Evolutionary conservation across 768 basidiomycete species (phyloP).

Genomic region (Psilocybe subaeruginosa): DNA sequence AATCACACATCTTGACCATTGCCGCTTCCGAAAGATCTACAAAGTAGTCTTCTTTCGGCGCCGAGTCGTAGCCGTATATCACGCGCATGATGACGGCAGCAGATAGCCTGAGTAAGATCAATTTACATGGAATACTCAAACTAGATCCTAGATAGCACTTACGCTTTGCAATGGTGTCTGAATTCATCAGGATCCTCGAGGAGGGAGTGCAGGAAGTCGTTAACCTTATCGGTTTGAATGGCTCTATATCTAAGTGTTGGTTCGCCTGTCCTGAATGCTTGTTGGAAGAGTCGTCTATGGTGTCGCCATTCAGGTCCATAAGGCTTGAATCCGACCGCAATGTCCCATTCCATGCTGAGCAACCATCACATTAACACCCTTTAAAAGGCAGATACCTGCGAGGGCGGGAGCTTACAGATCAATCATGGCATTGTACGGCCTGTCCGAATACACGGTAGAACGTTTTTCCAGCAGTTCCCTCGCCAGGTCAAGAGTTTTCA

Average conservation of each 20-base stretch:
- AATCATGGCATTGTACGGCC: constrained; percentile 20
- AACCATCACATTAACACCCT: neutral
- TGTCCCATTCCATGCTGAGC: constrained; percentile 14
- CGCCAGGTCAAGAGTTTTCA: constrained; percentile 22
- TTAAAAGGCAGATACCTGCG: neutral
- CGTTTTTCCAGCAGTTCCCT: constrained; percentile 29
- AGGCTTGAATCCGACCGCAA: constrained; percentile 6
- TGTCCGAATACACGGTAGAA: constrained; percentile 27
- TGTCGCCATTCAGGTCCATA: constrained; percentile 10
- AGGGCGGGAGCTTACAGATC: constrained; percentile 22
- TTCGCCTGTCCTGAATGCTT: neutral
- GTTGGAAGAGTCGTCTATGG: constrained; percentile 11
- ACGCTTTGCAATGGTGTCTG: constrained; percentile 17
- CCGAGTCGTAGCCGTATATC: constrained; percentile 35
- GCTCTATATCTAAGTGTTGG: neutral
- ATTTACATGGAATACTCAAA: neutral
- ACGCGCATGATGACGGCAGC: constrained; percentile 35
- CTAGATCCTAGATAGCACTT: neutral
- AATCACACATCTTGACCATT: constrained; percentile 16
- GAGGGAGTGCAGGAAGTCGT: constrained; percentile 33
- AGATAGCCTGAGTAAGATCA: constrained; percentile 27
- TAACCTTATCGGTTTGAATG: constrained; percentile 13
- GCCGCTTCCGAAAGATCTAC: constrained; percentile 23
- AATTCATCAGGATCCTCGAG: constrained; percentile 19
- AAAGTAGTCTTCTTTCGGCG: constrained; percentile 24